phyloP scores from a whole-genome alignment of 1,139 yeast species.

The Suhomyces coccinellae region DNA sequence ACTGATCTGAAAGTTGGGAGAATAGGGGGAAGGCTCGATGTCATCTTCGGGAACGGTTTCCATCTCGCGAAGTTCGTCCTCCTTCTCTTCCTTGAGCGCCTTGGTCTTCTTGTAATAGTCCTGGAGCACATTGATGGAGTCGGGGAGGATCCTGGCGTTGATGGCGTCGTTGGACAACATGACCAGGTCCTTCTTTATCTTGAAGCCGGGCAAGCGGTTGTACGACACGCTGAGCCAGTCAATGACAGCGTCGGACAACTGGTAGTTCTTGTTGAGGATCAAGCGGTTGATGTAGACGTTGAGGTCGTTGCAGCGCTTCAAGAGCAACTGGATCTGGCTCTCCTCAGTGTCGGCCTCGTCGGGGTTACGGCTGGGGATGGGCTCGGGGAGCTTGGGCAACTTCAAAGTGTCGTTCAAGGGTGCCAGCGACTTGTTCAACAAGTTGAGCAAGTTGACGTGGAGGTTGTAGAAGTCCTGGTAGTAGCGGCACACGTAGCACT shows the following conservation, averaged over 20 bases:
- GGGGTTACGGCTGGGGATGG: conserved; percentile 30
- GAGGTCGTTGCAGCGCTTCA: conserved; percentile 36
- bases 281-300: conserved; percentile 34
- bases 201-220: conserved; percentile 27
- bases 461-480: conserved; percentile 48
- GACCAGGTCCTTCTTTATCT: conserved; percentile 2
- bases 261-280: conserved; percentile 29
- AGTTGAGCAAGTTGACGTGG: conserved; percentile 29
- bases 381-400: conserved; percentile 47
- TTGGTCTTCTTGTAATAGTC: conserved; percentile 12
- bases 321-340: conserved; percentile 19
- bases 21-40: conserved; percentile 6
- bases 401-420: conserved; percentile 18
- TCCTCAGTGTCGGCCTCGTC: conserved; percentile 13
- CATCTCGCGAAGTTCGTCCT: conserved; percentile 4
- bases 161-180: conserved; percentile 16
- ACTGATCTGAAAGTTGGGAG: background rate
- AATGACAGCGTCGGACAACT: conserved; percentile 26
- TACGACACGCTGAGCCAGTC: conserved; percentile 35
- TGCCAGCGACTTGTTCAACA: conserved; percentile 19
- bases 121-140: conserved; percentile 18
- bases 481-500: conserved; percentile 35
- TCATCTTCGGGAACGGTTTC: conserved; percentile 12
- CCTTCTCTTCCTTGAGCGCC: conserved; percentile 1
- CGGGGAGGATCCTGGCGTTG: conserved; percentile 18